Evolutionary conservation across 176 grass and related monocot genomes (phyloP), one percentile per base, ranked within the genome.

Genomic region (Musa beccarii): DNA sequence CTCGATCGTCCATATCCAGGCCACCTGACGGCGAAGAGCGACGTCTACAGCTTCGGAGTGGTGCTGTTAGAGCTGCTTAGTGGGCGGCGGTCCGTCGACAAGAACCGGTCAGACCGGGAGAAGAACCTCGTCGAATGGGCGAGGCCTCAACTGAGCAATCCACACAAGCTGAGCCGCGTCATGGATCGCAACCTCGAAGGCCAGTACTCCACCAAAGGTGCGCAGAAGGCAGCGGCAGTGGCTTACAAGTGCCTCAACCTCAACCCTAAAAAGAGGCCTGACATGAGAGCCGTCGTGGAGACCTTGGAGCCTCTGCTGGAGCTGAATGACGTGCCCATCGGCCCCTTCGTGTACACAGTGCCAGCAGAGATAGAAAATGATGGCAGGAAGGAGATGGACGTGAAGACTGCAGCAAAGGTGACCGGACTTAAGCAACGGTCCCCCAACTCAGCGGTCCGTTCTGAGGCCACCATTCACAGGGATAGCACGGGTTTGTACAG

Each of bases 211-310:
- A 78, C 53, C 79, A 88, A 84, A 69, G 93, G 89, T 2, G 67
- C 87, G 0, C 85, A 92, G 68, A 91, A 79, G 53, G 93, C 87
- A 0, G 93, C 93, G 4, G 2, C 80, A 49, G 87, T 96, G 67
- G 93, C 93, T 0, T 96, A 96, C 81, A 89, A 86, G 78, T 96
- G 93, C 79, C 81, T 96, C 1, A 96, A 90, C 49, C 83, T 81
- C 57, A 88, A 80, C 43, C 85, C 93, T 0, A 96, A 90, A 62
- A 90, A 85, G 34, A 87, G 93, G 77, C 93, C 93, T 24, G 84
- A 80, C 0, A 96, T 96, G 93, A 79, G 54, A 49, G 89, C 92
- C 57, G 85, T 96, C 8, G 87, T 96, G 0, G 73, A 71, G 54
- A 79, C 85, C 20, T 84, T 96, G 8, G 93, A 96, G 75, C 87